Conservation (phyloP, 202 grass and related monocot species). For the Sporobolus alterniflorus region DNA sequence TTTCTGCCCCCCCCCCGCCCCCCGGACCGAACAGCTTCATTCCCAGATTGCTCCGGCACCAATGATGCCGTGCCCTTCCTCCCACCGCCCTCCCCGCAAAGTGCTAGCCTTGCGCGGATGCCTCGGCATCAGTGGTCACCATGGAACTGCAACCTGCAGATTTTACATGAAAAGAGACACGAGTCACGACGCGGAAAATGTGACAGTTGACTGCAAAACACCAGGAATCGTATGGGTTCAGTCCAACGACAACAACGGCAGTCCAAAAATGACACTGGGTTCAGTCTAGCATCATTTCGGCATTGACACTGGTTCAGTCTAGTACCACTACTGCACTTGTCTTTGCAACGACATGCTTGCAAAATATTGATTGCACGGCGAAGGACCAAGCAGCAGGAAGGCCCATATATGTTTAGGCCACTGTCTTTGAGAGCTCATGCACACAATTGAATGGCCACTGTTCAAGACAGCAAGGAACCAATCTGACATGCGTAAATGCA, state of each 20-base stretch:
- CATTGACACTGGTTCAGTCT: not conserved
- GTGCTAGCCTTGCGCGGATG: not conserved
- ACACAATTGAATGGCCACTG: not conserved
- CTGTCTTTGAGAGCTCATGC: not conserved
- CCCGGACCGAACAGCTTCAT: conserved; percentile 71
- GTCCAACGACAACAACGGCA: no score
- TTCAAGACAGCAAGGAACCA: not conserved
- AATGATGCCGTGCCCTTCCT: not conserved
- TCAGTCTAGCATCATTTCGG: not conserved
- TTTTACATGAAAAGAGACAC: not conserved
- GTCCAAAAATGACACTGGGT: not conserved
- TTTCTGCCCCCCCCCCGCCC: no score
- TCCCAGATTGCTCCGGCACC: conserved; percentile 28
- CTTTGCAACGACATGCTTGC: conserved; percentile 23
- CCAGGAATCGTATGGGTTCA: no score
- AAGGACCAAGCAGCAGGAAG: conserved; percentile 1
- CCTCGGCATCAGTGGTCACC: conserved; percentile 2
- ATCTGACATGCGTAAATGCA: not conserved
- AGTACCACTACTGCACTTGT: not conserved
- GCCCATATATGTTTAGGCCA: not conserved
- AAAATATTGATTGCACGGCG: conserved; percentile 22
- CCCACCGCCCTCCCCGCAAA: not conserved
- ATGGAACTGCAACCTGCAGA: conserved; percentile 15
- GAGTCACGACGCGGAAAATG: not conserved
- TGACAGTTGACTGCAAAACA: not conserved